A percentile compares a stretch with the other conserved stretches of the same genome.
Evolutionary conservation across 345 rosid species (phyloP).

Genomic region (Streptanthus diversifolius): DNA sequence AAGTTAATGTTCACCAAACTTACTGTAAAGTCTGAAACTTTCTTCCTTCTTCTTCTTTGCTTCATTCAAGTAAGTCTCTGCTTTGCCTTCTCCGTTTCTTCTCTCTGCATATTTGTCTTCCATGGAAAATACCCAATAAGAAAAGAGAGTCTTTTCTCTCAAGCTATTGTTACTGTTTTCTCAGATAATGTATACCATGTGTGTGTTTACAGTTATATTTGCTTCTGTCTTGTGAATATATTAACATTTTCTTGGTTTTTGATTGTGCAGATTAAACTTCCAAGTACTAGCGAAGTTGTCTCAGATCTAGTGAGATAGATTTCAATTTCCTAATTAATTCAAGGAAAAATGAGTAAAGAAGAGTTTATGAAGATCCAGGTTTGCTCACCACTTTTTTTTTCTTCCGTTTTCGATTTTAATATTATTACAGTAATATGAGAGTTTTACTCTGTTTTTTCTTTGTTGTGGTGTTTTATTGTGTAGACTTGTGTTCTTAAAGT

Average conservation of each 20-base stretch:
- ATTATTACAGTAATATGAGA: conserved; percentile 5
- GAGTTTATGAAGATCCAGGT: conserved; percentile 98
- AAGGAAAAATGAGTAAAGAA: conserved; percentile 78
- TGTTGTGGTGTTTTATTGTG: conserved; percentile 40
- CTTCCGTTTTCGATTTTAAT: neutral
- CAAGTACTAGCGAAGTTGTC: conserved; percentile 24
- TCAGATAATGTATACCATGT: conserved; percentile 16
- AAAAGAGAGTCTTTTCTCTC: conserved; percentile 23
- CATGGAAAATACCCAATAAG: conserved; percentile 10
- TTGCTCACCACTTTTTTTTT: conserved; percentile 3
- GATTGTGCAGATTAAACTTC: conserved; percentile 6
- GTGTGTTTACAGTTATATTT: conserved; percentile 7
- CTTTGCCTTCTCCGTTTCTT: conserved; percentile 16
- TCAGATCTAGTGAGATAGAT: conserved; percentile 46
- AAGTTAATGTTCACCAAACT: conserved; percentile 47
- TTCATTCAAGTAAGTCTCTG: conserved; percentile 37
- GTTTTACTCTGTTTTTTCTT: conserved; percentile 11
- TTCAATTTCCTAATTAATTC: neutral
- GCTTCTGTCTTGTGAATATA: neutral
- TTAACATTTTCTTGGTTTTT: conserved; percentile 8
- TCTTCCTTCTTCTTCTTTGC: conserved; percentile 31
- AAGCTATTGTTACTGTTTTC: conserved; percentile 17
- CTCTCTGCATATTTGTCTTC: conserved; percentile 17
- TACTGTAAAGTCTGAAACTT: conserved; percentile 30
- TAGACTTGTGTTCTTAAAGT: conserved; percentile 95